These are phyloP conservation scores for Citeromyces matritensis DNA, from an alignment of 805 yeast species.

Conservation along the genomic window DNA sequence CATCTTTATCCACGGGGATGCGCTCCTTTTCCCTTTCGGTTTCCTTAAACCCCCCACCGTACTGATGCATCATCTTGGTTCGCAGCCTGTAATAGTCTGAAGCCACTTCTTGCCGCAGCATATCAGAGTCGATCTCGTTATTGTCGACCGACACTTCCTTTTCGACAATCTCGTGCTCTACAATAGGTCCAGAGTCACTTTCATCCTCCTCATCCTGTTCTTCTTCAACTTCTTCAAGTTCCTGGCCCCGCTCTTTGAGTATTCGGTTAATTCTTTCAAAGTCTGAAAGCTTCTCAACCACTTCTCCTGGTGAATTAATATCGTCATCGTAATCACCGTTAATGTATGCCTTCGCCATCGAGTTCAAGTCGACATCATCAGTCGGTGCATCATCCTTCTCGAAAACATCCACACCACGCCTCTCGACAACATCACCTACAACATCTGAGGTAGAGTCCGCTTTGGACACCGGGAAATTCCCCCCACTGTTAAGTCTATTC, in stretches of 20 bases:
- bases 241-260: constrained; percentile 20
- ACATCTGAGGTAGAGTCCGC: background rate
- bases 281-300: constrained; percentile 37
- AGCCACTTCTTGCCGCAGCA: constrained; percentile 30
- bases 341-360: constrained; percentile 47
- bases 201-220: constrained; percentile 20
- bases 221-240: constrained; percentile 10
- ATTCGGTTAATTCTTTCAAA: constrained; percentile 33
- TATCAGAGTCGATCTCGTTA: constrained; percentile 16
- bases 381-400: constrained; percentile 24
- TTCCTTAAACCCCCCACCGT: constrained; percentile 29
- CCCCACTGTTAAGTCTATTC: constrained; percentile 1
- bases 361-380: constrained; percentile 29
- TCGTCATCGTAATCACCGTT: constrained; percentile 50
- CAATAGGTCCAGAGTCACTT: constrained; percentile 19
- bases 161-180: constrained; percentile 28
- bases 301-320: constrained; percentile 35
- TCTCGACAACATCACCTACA: background rate
- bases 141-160: constrained; percentile 13
- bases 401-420: constrained; percentile 5
- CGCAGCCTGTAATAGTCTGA: constrained; percentile 42
- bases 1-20: constrained; percentile 56
- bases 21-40: constrained; percentile 35
- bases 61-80: constrained; percentile 25
- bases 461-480: background rate